phyloP scores from a whole-genome alignment of 2,329 filamentous ascomycete genomes.

The Venturia nashicola region DNA sequence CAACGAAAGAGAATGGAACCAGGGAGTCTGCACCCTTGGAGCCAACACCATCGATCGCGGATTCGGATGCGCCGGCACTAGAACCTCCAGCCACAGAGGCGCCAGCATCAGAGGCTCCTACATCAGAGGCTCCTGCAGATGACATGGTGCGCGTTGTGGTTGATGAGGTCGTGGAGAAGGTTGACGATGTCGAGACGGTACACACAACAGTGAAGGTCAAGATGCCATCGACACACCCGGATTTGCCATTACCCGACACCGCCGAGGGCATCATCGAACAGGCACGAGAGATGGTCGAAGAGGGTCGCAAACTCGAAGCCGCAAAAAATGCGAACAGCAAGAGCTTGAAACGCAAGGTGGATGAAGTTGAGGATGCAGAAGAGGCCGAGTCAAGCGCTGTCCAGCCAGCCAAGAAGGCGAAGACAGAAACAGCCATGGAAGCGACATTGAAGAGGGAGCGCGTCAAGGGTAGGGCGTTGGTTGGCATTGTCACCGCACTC shows the following conservation, averaged over 20 bases:
- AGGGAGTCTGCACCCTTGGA: conserved; percentile 1
- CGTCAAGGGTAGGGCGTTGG: conserved; percentile 71
- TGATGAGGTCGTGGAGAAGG: conserved; percentile 48
- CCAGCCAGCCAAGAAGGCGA: conserved; percentile 55
- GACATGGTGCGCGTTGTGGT: conserved; percentile 57
- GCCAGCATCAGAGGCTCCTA: background rate
- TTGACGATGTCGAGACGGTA: conserved; percentile 52
- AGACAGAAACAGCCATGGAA: conserved; percentile 46
- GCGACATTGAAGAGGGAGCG: conserved; percentile 73
- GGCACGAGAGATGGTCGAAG: conserved; percentile 79
- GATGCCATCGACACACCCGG: conserved; percentile 52
- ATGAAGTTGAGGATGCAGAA: conserved; percentile 45
- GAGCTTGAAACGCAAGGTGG: conserved; percentile 26
- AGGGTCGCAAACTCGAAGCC: conserved; percentile 44
- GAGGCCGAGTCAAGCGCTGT: conserved; percentile 31
- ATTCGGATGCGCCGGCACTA: background rate
- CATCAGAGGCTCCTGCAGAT: background rate
- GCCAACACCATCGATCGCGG: conserved; percentile 2
- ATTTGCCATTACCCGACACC: conserved; percentile 64
- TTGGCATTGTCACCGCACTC: conserved; percentile 77
- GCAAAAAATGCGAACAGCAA: conserved; percentile 14
- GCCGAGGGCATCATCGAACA: conserved; percentile 73
- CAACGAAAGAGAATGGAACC: conserved; percentile 26
- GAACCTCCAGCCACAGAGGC: conserved; percentile 12
- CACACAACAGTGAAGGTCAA: conserved; percentile 66